phyloP scores from a whole-genome alignment of 2,329 filamentous ascomycete species.

The Alternaria conjuncta region DNA sequence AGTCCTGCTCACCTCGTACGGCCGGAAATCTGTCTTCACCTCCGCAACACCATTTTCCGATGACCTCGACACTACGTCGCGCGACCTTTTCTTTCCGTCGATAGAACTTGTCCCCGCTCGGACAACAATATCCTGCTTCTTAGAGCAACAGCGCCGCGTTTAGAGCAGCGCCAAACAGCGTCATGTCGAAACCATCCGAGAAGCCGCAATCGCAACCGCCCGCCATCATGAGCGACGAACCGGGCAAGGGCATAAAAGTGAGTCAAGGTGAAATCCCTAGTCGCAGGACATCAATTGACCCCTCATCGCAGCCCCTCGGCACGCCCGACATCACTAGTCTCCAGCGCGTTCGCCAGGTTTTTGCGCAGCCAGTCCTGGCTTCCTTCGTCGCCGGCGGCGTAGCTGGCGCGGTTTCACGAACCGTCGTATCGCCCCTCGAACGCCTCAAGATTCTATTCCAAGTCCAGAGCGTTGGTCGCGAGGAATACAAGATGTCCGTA shows the following conservation, averaged over 20 bases:
- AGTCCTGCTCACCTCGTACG: slow-evolving; percentile 14
- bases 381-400: slow-evolving; percentile 94
- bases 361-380: slow-evolving; percentile 85
- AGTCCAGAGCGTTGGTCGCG: slow-evolving; percentile 86
- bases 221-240: slow-evolving; percentile 28
- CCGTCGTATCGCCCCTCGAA: slow-evolving; percentile 94
- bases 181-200: slow-evolving; percentile 29
- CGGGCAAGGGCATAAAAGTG: slow-evolving; percentile 31
- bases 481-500: slow-evolving; percentile 93
- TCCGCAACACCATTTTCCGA: slow-evolving; percentile 30
- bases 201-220: slow-evolving; percentile 23
- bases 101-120: slow-evolving; percentile 20
- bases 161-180: slow-evolving; percentile 11
- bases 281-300: slow-evolving; percentile 20
- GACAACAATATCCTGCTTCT: not conserved
- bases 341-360: slow-evolving; percentile 36
- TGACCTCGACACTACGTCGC: slow-evolving; percentile 36
- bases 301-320: slow-evolving; percentile 20
- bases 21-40: slow-evolving; percentile 23
- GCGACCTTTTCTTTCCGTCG: slow-evolving; percentile 25
- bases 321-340: slow-evolving; percentile 25
- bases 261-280: slow-evolving; percentile 11
- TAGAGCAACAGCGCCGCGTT: slow-evolving; percentile 1
- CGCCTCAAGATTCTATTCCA: slow-evolving; percentile 98
- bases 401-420: slow-evolving; percentile 95